Percentiles rank a stretch among this genome's conserved stretches.
Evolutionary conservation across 2,329 filamentous ascomycete species (phyloP).

Genomic region (Fusarium verticillioides): DNA sequence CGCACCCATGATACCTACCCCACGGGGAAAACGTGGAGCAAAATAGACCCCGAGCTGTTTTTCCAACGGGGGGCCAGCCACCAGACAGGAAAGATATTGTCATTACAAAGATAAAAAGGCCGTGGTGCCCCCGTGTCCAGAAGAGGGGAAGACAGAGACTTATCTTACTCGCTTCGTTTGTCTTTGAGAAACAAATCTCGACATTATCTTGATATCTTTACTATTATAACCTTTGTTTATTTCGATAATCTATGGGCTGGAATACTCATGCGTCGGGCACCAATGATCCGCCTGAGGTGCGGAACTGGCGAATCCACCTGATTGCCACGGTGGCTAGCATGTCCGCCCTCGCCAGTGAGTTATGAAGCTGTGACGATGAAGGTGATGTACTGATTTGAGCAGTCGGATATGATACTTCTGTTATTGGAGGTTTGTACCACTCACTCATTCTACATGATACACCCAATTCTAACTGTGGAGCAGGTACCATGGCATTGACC

Average conservation of each 20-base stretch:
- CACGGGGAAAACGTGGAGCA: conserved; percentile 39
- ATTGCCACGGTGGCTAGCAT: conserved; percentile 49
- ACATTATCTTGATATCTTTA: too few relatives aligned
- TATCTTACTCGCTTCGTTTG: background rate
- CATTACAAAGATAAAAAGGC: conserved; percentile 16
- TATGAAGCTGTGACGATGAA: too few relatives aligned
- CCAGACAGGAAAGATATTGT: background rate
- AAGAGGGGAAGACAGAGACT: background rate
- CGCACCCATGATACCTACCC: conserved; percentile 35
- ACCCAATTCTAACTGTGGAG: rapidly evolving
- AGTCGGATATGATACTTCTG: conserved; percentile 53
- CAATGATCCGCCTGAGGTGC: conserved; percentile 49
- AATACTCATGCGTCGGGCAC: conserved; percentile 53
- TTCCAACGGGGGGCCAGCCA: background rate
- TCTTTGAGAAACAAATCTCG: background rate
- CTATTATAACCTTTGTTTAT: background rate
- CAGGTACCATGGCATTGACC: conserved; percentile 51
- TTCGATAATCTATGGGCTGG: conserved; percentile 41
- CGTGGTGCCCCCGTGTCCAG: background rate
- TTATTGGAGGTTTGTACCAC: conserved; percentile 48
- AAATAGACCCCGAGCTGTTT: background rate
- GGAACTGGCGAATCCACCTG: conserved; percentile 50
- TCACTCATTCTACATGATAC: rapidly evolving
- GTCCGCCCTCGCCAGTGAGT: conserved; percentile 50
- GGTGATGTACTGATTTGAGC: background rate